phyloP scores from a whole-genome alignment of 1,284 basidiomycete genomes.

The Tetrapyrgos nigripes region DNA sequence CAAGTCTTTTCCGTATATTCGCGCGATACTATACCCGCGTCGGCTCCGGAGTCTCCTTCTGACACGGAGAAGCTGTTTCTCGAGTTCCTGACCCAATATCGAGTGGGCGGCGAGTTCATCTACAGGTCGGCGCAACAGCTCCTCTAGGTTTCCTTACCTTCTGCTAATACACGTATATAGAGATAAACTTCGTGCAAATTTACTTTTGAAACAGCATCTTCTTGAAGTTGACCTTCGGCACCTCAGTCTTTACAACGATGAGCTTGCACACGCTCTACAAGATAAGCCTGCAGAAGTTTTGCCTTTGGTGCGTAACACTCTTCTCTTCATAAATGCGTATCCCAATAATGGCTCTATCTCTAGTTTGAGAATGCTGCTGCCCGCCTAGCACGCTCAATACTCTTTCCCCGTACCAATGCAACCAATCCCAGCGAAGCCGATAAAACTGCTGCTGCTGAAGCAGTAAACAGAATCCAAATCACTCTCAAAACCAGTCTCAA shows the following conservation, averaged over 20 bases:
- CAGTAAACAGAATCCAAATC: constrained; percentile 89
- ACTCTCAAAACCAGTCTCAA: constrained; percentile 90
- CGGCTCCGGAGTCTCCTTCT: constrained; percentile 73
- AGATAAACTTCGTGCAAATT: constrained; percentile 89
- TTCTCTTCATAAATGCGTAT: background rate
- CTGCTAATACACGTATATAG: constrained; percentile 46
- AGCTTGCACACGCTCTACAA: constrained; percentile 91
- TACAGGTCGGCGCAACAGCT: constrained; percentile 63
- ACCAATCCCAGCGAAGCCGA: constrained; percentile 49
- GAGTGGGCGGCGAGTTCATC: constrained; percentile 88
- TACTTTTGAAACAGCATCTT: constrained; percentile 90
- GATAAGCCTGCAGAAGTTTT: constrained; percentile 90
- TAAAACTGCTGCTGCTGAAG: constrained; percentile 62
- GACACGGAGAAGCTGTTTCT: constrained; percentile 82
- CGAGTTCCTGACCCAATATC: constrained; percentile 87
- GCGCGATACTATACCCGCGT: constrained; percentile 67
- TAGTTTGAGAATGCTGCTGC: constrained; percentile 92
- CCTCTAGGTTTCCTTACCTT: constrained; percentile 1
- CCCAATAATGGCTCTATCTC: background rate
- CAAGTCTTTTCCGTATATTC: constrained; percentile 82
- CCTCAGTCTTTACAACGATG: constrained; percentile 91
- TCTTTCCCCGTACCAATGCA: constrained; percentile 69
- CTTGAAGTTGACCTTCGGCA: constrained; percentile 95
- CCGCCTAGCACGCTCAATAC: constrained; percentile 79
- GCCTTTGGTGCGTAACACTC: constrained; percentile 68